A percentile compares a stretch with the other conserved stretches of the same genome.
phyloP scores from a whole-genome alignment of 306 rosid genomes.

The Quercus aquifolioides region DNA sequence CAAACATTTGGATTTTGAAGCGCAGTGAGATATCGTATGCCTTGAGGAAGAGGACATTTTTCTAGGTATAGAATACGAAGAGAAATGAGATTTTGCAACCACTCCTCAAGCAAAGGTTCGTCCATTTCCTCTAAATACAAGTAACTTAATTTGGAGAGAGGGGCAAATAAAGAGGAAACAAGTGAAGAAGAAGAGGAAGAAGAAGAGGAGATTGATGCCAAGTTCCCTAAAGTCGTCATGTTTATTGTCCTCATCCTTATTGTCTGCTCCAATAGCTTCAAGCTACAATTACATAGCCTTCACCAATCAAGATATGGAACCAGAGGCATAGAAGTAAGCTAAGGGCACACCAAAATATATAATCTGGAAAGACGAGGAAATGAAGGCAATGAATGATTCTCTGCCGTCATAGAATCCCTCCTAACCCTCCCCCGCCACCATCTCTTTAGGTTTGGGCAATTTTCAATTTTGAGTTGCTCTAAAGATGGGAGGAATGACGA shows the following conservation, averaged over 20 bases:
- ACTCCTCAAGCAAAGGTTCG: background rate
- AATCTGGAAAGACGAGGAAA: background rate
- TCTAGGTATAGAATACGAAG: fast-evolving
- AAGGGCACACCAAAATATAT: background rate
- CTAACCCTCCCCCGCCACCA: constrained; percentile 7
- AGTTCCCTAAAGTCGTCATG: background rate
- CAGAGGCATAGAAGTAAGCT: constrained; percentile 11
- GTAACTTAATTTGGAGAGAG: background rate
- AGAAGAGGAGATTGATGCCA: background rate
- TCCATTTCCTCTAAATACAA: fast-evolving
- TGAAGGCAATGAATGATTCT: background rate
- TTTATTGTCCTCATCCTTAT: background rate
- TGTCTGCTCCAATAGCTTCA: background rate
- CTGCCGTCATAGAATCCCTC: background rate
- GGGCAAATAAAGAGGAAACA: background rate
- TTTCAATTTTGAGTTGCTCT: background rate
- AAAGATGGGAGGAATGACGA: constrained; percentile 13
- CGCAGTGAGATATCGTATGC: background rate
- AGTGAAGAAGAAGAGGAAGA: background rate
- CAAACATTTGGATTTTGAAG: fast-evolving
- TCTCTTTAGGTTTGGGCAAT: constrained; percentile 8
- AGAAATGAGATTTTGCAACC: background rate
- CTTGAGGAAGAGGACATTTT: background rate
- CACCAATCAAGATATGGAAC: too few species aligned
- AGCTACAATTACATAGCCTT: too few species aligned